phyloP scores from a whole-genome alignment of 257 asterid genomes.

The Fraxinus cuspidata region DNA sequence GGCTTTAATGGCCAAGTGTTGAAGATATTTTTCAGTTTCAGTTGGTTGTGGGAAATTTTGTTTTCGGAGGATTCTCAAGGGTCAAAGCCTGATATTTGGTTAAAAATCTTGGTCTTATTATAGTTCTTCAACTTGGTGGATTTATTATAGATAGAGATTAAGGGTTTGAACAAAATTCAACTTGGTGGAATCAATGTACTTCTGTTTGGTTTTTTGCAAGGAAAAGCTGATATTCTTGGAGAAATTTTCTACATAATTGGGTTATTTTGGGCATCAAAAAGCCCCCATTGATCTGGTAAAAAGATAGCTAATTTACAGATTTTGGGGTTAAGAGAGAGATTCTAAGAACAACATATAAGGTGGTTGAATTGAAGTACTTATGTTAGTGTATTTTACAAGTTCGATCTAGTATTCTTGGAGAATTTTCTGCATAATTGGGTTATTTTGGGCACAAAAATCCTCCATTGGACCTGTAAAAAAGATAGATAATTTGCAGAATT shows the following conservation, averaged over 20 bases:
- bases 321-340: too few species aligned
- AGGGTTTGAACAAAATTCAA: neutral
- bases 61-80: neutral
- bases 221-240: neutral
- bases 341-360: too few species aligned
- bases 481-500: constrained; percentile 13
- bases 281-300: too few species aligned
- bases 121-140: neutral
- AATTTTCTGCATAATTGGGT: too few species aligned
- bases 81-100: neutral
- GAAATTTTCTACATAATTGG: constrained; percentile 17
- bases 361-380: too few species aligned
- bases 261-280: constrained; percentile 3
- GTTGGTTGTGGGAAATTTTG: constrained; percentile 16
- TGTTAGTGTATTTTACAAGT: too few species aligned
- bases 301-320: too few species aligned
- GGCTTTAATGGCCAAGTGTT: constrained; percentile 12
- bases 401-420: too few species aligned
- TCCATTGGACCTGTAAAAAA: neutral
- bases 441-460: neutral
- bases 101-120: neutral
- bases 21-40: constrained; percentile 16
- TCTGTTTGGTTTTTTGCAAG: neutral
- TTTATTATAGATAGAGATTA: neutral
- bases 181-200: neutral